A percentile compares a stretch with the other conserved stretches of the same genome.
Conservation (phyloP, 257 asterid species). For the Nemophila menziesii region DNA sequence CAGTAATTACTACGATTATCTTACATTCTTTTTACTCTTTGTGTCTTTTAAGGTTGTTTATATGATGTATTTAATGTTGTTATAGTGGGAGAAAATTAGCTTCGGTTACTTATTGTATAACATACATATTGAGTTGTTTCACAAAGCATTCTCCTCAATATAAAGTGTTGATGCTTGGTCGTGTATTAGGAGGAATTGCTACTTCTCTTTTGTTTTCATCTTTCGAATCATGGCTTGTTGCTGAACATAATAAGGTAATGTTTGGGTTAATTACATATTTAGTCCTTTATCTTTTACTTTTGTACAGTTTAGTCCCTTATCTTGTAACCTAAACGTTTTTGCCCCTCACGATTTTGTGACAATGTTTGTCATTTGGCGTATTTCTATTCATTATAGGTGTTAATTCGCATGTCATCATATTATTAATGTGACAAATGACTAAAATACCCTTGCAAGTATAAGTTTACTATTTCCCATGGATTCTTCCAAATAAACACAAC, state of each 20-base stretch:
- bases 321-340: not conserved
- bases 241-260: conserved; percentile 87
- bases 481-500: not conserved
- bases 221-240: conserved; percentile 96
- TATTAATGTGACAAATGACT: too few relatives aligned
- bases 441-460: too few relatives aligned
- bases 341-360: not conserved
- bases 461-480: too few relatives aligned
- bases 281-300: too few relatives aligned
- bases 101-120: conserved; percentile 75
- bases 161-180: conserved; percentile 80
- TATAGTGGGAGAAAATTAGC: conserved; percentile 93
- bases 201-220: conserved; percentile 90
- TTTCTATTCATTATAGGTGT: too few relatives aligned
- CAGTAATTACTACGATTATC: conserved; percentile 19
- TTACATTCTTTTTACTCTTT: not conserved
- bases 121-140: conserved; percentile 79
- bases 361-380: too few relatives aligned
- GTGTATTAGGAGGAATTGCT: conserved; percentile 89
- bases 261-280: conserved; percentile 3
- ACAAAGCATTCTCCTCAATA: conserved; percentile 94
- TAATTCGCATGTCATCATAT: too few relatives aligned
- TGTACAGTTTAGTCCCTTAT: too few relatives aligned
- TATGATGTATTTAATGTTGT: conserved; percentile 10
- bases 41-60: conserved; percentile 7